Evolutionary conservation across 1,139 yeast species (phyloP).

Genomic region (Trichomonascaceae sp.): DNA sequence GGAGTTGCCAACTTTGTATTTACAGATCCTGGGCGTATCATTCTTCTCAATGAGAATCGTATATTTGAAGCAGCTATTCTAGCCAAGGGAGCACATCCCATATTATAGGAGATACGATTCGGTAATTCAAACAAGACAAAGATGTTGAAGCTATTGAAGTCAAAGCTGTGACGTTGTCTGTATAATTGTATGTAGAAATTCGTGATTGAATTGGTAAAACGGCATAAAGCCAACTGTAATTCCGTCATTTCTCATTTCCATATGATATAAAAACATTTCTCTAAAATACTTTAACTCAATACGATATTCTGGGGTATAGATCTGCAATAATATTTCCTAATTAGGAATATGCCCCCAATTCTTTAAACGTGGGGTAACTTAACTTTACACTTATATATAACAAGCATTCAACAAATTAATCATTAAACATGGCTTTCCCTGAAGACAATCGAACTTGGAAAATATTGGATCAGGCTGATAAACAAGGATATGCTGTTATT

Average conservation of each 20-base stretch:
- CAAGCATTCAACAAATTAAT: background rate
- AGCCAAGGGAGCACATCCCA: conserved; percentile 16
- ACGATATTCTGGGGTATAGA: background rate
- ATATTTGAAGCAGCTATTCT: conserved; percentile 18
- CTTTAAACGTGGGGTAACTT: background rate
- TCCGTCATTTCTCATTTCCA: too few relatives aligned
- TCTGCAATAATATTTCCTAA: background rate
- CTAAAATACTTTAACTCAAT: too few relatives aligned
- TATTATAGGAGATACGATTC: too few relatives aligned
- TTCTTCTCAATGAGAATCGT: conserved; percentile 22
- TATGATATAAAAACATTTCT: too few relatives aligned
- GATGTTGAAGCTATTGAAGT: too few relatives aligned
- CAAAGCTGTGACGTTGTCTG: too few relatives aligned
- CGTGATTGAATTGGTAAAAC: background rate
- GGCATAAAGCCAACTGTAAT: too few relatives aligned
- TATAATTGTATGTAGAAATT: background rate
- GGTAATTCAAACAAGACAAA: too few relatives aligned
- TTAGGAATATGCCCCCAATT: background rate
- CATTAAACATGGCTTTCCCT: conserved; percentile 6
- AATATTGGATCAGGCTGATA: conserved; percentile 22
- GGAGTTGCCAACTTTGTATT: conserved; percentile 25
- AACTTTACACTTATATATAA: background rate
- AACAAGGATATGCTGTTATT: conserved; percentile 23
- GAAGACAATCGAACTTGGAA: conserved; percentile 23
- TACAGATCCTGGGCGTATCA: conserved; percentile 20